These are phyloP conservation scores for Mortierella sp. DNA, from an alignment of 371 early-diverging fungal genomes.

Conservation along the genomic window DNA sequence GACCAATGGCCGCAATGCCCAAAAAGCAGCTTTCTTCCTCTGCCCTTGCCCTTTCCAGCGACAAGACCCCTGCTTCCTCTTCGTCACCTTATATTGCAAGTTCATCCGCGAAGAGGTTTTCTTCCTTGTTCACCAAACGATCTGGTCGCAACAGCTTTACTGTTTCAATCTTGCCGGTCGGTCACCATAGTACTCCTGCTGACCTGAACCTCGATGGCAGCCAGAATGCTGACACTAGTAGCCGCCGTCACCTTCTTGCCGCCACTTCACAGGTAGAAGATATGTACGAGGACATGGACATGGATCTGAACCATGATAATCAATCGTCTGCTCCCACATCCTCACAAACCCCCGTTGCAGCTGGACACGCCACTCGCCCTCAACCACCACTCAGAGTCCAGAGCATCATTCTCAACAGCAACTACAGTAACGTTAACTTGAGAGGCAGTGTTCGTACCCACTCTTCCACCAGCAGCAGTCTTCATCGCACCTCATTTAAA, in stretches of 20 bases:
- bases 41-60: neutral
- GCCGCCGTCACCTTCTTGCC: too few relatives aligned
- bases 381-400: neutral
- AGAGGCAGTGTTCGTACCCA: neutral
- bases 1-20: neutral
- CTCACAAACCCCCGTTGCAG: neutral
- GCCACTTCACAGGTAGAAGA: neutral
- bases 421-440: neutral
- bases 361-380: neutral
- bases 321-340: neutral
- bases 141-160: neutral
- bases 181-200: neutral
- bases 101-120: neutral
- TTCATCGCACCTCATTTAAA: neutral
- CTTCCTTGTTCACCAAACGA: neutral
- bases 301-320: neutral
- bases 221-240: too few relatives aligned
- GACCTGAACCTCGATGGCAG: neutral
- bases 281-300: neutral
- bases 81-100: neutral
- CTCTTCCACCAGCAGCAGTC: neutral
- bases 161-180: neutral
- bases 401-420: neutral
- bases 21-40: too few relatives aligned
- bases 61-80: neutral